Conservation (phyloP, 495 filamentous ascomycete genomes). For the Clavariopsis aquatica region DNA sequence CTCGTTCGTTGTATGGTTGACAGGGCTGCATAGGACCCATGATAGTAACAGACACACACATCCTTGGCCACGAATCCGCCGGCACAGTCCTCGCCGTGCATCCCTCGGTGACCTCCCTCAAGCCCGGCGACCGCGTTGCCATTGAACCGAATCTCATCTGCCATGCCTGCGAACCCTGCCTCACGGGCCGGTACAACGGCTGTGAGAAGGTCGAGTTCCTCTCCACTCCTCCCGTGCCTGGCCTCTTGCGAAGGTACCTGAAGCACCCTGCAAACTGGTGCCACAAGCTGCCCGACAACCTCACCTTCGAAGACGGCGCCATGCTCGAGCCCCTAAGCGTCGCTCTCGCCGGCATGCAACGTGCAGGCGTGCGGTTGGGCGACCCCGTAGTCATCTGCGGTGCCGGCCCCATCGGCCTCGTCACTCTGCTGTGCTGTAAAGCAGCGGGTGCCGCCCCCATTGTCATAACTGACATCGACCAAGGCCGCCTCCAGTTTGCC, state of each 20-base stretch:
- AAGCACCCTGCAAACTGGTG: constrained; percentile 91
- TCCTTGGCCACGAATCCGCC: constrained; percentile 90
- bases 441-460: constrained; percentile 84
- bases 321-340: constrained; percentile 86
- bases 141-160: constrained; percentile 91
- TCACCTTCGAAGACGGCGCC: constrained; percentile 87
- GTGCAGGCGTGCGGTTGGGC: constrained; percentile 73
- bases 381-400: constrained; percentile 85
- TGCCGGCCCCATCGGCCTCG: constrained; percentile 86
- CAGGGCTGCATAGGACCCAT: constrained; percentile 86
- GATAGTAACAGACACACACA: constrained; percentile 83
- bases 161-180: constrained; percentile 82
- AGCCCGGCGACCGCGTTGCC: constrained; percentile 82
- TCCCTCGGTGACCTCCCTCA: constrained; percentile 70
- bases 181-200: constrained; percentile 90
- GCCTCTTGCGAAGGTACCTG: constrained; percentile 87
- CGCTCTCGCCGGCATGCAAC: constrained; percentile 78
- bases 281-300: constrained; percentile 79
- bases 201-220: constrained; percentile 83
- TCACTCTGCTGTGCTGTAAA: constrained; percentile 75
- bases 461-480: constrained; percentile 90
- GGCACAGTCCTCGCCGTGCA: constrained; percentile 80
- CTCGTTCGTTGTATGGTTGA: neutral
- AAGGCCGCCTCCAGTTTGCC: constrained; percentile 77
- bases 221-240: constrained; percentile 83